Evolutionary conservation across 2,329 filamentous ascomycete species (phyloP), one percentile per base, ranked within the genome.

Genomic region (Simplicillium sp.): DNA sequence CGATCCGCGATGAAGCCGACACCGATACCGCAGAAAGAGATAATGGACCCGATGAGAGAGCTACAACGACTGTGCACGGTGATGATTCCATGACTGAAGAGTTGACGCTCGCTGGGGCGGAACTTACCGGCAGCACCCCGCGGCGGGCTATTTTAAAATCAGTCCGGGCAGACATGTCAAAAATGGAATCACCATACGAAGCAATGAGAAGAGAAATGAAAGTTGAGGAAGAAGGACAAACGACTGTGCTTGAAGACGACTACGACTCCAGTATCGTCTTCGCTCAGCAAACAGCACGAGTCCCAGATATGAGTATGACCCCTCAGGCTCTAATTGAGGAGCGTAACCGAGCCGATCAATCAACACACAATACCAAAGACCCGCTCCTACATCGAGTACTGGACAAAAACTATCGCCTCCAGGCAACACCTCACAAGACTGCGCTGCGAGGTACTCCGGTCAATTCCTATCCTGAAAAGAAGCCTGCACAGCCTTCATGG

Each of bases 381-480:
- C 85, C 86, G 3, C 70, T 97, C 8, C 73, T 98, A 33, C 90
- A 97, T 59, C 85, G 84, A 44, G 73, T 97, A n/a, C 77, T 94
- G 5, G 89, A 97, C 68, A 96, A 94, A 64, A 96, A 85, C 43
- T 98, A 94, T 66, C 86, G 90, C 28, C 73, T 98, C 17, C 87
- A 94, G 61, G 87, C 90, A 6, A 98, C 92, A 9, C 92, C 92
- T 0, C 81, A 92, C 50, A 82, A 80, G 53, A 55, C 58, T 3
- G 50, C 61, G 88, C 45, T 82, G 84, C 37, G 89, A 94, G 48
- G 79, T 90, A 7, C 96, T 96, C 63, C 36, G 41, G 39, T 41
- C 43, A 33, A 33, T 5, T 33, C 31, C 7, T 6, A 15, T 17
- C 39, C 39, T n/a, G 40, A 41, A 35, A 44, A 44, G 33, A 17